Base-by-base conservation (phyloP, 78 protist genomes). In the Mastigamoeba balamuthi region DNA sequence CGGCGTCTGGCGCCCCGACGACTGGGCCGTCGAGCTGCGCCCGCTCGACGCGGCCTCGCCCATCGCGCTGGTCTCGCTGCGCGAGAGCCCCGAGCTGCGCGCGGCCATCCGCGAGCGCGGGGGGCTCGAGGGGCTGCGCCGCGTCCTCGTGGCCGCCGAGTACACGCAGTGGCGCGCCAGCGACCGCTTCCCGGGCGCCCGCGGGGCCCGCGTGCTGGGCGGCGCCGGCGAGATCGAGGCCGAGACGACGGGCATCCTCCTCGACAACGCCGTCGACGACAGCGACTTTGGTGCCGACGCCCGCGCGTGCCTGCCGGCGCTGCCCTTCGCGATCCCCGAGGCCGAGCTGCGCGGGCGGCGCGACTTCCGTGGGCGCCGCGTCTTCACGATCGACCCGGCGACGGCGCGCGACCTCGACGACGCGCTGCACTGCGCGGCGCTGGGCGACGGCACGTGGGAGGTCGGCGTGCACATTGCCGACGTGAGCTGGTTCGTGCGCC, bases 381-480 rank as follows among this genome's bases (percentile, higher is more conserved):
- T 94, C 9, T 84, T 85, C 36, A 72, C 95, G 2, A 93, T 95
- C 41, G 98, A 95, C 69, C 98, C 98, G 1, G 69, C 86, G 10
- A 89, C 96, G 4, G 93, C 95, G 27, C 48, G 87, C 3, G 98
- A 95, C 73, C 72, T 95, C 6, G 98, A 95, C 42, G 98, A 95
- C 63, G 98, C 98, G 1, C 52, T 95, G 27, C 75, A 73, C 40
- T 58, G 80, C 66, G 72, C 39, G 1, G 38, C 23, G 4, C 53
- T 85, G 29, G 75, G 33, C 29, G 87, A 83, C 36, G 86, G 91
- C 4, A 87, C 67, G 42, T 78, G 68, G 35, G 82, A 76, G 41
- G 88, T 9, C 7, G 96, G 96, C 48, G 96, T 95, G 28, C 96
- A 93, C 70, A 95, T 95, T 76, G 98, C 98, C 0, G 98, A 95